Base-by-base conservation (phyloP, 2,329 filamentous ascomycete genomes). In the Trichoderma brevicompactum region DNA sequence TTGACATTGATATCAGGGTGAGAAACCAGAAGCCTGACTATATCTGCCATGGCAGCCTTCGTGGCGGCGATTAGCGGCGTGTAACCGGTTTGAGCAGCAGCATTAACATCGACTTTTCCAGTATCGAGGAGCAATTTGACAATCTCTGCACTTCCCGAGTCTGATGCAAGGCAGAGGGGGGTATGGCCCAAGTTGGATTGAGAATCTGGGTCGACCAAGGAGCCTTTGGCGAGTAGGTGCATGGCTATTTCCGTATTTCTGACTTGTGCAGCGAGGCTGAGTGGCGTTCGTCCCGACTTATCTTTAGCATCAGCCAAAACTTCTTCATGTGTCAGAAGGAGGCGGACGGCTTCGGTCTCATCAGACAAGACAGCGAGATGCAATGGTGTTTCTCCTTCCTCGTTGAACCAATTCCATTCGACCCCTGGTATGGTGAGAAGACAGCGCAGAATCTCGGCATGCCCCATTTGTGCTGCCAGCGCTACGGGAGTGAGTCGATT, bases 121-220 rank as follows among this genome's bases (percentile, higher is more conserved):
- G 44, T 60, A 28, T 60, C 9, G 44, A 60, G 44, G 13, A 60
- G 46, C 8, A 60, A 15, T 9, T 49, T 49, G 6, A 50, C 44
- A 7, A 60, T 13, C 15, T 60, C 17, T 40, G 34, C 7, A 7
- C 36, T 23, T 2, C 46, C 19, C 17, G 13, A 28, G 13, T 49
- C 44, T 13, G 19, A 17, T 5, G 56, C 44, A 40, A 60, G 28
- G 15, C 15, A 41, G 19, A 60, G 56, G 19, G 44, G 34, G 1
- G 56, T 19, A 17, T 19, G 12, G 46, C 56, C 56, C 9, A 12
- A 9, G 6, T n/a, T 4, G 23, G 36, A 28, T 41, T 44, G 44
- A 40, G 36, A 19, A 49, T 60, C 56, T 6, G 56, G 56, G n/a
- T 50, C 5, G 9, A 48, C 56, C 7, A 38, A 32, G 12, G 44